Evolutionary conservation across 129 eudicot species (phyloP).

Genomic region (Tanacetum coccineum): DNA sequence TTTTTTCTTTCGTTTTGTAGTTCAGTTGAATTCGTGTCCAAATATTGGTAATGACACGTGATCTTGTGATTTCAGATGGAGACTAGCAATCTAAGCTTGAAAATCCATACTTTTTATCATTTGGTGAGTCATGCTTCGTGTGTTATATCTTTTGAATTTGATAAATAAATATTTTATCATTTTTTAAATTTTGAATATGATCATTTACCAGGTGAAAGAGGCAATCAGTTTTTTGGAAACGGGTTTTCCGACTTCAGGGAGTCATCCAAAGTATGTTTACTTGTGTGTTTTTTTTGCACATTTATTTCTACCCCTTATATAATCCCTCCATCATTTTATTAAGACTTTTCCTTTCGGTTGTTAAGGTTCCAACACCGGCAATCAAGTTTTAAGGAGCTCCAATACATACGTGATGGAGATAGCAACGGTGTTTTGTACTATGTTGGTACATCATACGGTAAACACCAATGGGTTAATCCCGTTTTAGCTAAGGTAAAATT

Average conservation of each 20-base stretch:
- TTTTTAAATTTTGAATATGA: neutral
- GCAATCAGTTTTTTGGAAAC: conserved; percentile 59
- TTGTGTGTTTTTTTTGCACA: neutral
- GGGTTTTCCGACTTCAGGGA: conserved; percentile 41
- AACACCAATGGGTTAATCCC: conserved; percentile 95
- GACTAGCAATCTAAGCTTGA: conserved; percentile 52
- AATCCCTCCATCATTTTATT: neutral
- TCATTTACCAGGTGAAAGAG: conserved; percentile 73
- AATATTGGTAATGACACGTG: neutral
- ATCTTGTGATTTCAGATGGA: conserved; percentile 57
- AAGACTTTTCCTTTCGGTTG: neutral
- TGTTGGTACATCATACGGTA: conserved; percentile 89
- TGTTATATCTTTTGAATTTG: neutral
- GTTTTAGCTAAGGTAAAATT: conserved; percentile 67
- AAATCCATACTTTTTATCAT: conserved; percentile 39
- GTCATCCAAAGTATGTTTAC: conserved; percentile 56
- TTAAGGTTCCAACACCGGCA: conserved; percentile 76
- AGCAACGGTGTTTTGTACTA: conserved; percentile 79
- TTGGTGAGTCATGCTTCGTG: conserved; percentile 47
- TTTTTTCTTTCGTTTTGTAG: neutral
- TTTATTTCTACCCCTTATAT: neutral
- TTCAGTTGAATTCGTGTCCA: conserved; percentile 14
- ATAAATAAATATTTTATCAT: neutral
- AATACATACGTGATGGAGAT: conserved; percentile 92
- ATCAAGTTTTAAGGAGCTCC: conserved; percentile 95